Base-by-base conservation (phyloP, 1,139 yeast genomes). In the Lodderomyces margitis region DNA sequence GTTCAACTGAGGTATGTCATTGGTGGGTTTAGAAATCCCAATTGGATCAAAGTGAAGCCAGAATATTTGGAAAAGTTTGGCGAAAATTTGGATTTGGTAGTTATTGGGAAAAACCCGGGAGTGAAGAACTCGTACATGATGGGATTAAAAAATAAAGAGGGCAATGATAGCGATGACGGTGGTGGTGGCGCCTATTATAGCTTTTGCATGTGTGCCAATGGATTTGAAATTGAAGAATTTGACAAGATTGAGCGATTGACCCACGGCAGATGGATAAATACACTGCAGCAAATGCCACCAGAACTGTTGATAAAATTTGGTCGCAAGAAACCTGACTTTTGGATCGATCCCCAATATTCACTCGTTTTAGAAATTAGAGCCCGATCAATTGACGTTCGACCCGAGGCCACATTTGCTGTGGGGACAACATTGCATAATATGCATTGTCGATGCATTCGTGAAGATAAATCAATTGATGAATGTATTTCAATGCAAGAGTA, bases 31-130 rank as follows among this genome's bases (percentile, higher is more conserved):
- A 66, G 91, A 41, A 72, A 74, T 36, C 73, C 74, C 21, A 65
- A 71, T 16, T 91, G 98, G 96, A 68, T 87, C 21, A 92, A 92
- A 55, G 78, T 91, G 2, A 92, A 92, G 58, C 98, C 98, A 0
- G 96, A 91, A 51, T 91, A 89, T 57, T 67, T 89, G 45, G 85
- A 81, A 45, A 88, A 85, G 41, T 86, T 86, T 60, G 96, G 96
- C 7, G 96, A 88, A 48, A 86, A 86, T 52, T 66, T 91, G 49
- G 98, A 92, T 61, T 60, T 89, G 36, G 70, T 81, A 2, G 78
- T 92, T 0, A 80, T 91, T 45, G 98, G 97, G 0, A 83, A 83
- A 41, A 80, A 78, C 41, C 80, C 81, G 11, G 91, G 87, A 0
- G 74, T 77, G 23, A 92, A 92, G 39, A 82, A 87, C 35, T 75